Evolutionary conservation across 2,329 filamentous ascomycete species (phyloP), one percentile per base, ranked within the genome.

Genomic region (Fusarium oxysporum): DNA sequence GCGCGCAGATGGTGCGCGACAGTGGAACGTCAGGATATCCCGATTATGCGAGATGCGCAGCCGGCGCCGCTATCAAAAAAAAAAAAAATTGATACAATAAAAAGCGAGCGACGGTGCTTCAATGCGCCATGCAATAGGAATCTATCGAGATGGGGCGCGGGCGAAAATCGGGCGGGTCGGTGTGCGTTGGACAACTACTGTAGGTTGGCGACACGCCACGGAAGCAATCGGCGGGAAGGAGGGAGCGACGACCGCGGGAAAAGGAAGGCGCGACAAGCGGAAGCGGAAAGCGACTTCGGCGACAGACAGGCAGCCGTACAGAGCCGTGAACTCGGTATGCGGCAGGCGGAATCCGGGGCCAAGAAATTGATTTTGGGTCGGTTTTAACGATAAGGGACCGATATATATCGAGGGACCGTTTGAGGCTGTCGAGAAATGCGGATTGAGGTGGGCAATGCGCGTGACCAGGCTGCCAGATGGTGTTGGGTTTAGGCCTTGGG

Each of bases 381-480:
- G 35, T 53, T 55, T 55, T 55, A 65, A 53, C 71, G 65, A 77
- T 76, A 65, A 70, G 69, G 69, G 55, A 71, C 69, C 65, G 71
- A 63, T 71, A 65, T 68, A 68, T 70, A 71, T 76, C 40, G 25
- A 70, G 71, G 73, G 70, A 76, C 78, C 75, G 76, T 78, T 79
- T 78, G 76, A 78, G 71, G 78, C 73, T 77, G 78, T 80, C 76
- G 66, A 78, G 75, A 73, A 76, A 76, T 78, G 78, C 74, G 70
- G 78, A 77, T 75, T 65, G 77, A 77, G 71, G 79, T 77, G 80
- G 80, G 78, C 78, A 80, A 81, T 81, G 80, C 80, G 80, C 80
- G 80, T 82, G 80, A 82, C 80, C 76, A 78, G 76, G 78, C 75
- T 75, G 76, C 77, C 77, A 76, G 77, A 78, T 77, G 76, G 76